Conservation (phyloP, 345 rosid species). For the Nasturtium officinale region DNA sequence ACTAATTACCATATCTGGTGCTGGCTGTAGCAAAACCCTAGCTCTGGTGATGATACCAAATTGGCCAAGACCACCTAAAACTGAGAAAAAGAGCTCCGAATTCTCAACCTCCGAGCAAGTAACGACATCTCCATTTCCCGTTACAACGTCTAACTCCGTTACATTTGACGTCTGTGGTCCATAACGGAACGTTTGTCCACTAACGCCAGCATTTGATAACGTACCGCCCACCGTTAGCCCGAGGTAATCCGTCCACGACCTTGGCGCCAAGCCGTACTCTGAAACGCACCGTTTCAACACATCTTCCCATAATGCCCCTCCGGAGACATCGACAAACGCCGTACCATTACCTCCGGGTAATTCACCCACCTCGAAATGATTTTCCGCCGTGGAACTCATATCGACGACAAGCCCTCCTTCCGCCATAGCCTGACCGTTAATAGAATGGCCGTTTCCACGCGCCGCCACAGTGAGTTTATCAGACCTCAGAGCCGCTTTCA, state of each 20-base stretch:
- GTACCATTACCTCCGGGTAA: constrained; percentile 22
- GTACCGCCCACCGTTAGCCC: constrained; percentile 93
- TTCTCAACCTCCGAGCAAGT: constrained; percentile 64
- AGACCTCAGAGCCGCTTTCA: constrained; percentile 56
- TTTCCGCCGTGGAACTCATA: constrained; percentile 66
- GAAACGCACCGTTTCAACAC: constrained; percentile 68
- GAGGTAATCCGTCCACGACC: constrained; percentile 94
- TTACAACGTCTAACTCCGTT: constrained; percentile 82
- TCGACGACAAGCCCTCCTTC: constrained; percentile 77
- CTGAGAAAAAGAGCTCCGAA: constrained; percentile 69
- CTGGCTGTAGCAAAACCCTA: constrained; percentile 63
- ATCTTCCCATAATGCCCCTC: constrained; percentile 97
- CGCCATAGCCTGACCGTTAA: constrained; percentile 98
- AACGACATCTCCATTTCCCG: constrained; percentile 69
- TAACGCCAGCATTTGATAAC: constrained; percentile 89
- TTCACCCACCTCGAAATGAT: constrained; percentile 44
- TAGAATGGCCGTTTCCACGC: constrained; percentile 94
- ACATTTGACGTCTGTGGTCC: constrained; percentile 93
- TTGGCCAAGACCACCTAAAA: constrained; percentile 89
- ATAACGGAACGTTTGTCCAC: constrained; percentile 91
- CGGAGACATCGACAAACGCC: constrained; percentile 62
- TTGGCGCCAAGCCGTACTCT: constrained; percentile 60
- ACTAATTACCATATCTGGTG: constrained; percentile 85
- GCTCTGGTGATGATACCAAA: constrained; percentile 93
- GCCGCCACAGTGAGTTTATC: constrained; percentile 83